A percentile compares a stretch with the other conserved stretches of the same genome.
Evolutionary conservation across 75 land plant species (phyloP).

Genomic region (Picea sitchensis): DNA sequence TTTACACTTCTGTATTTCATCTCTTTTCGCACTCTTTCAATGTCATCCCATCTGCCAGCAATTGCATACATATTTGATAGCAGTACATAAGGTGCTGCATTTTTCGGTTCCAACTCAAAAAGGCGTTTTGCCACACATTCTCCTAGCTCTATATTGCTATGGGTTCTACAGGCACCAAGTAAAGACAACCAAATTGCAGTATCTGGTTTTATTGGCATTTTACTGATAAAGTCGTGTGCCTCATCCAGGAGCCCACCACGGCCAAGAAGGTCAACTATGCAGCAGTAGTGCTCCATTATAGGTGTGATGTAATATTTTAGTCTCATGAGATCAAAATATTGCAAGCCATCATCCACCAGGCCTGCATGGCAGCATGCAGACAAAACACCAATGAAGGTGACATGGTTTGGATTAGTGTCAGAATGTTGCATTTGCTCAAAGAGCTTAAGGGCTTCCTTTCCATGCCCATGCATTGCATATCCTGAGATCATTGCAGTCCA

Average conservation of each 20-base stretch:
- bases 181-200: slow-evolving; percentile 32
- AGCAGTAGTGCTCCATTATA: slow-evolving; percentile 36
- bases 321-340: slow-evolving; percentile 29
- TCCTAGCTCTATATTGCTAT: slow-evolving; percentile 29
- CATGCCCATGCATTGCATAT: slow-evolving; percentile 26
- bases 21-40: no score
- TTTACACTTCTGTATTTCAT: no score
- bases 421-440: slow-evolving; percentile 23
- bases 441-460: slow-evolving; percentile 24
- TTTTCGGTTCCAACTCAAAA: no score
- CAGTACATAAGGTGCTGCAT: no score
- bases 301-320: slow-evolving; percentile 18
- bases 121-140: slow-evolving; percentile 1
- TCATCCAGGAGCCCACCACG: slow-evolving; percentile 36
- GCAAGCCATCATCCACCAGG: slow-evolving; percentile 18
- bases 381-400: slow-evolving; percentile 30
- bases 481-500: slow-evolving; percentile 47
- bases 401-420: slow-evolving; percentile 13
- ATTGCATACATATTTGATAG: no score
- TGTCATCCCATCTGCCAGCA: no score
- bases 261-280: slow-evolving; percentile 37
- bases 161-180: slow-evolving; percentile 36
- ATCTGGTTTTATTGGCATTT: slow-evolving; percentile 40
- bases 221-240: slow-evolving; percentile 34
- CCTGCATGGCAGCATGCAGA: slow-evolving; percentile 33